Evolutionary conservation across 225 moss, liverwort and hornwort species (phyloP).

Genomic region (Pseudoscleropodium purum): DNA sequence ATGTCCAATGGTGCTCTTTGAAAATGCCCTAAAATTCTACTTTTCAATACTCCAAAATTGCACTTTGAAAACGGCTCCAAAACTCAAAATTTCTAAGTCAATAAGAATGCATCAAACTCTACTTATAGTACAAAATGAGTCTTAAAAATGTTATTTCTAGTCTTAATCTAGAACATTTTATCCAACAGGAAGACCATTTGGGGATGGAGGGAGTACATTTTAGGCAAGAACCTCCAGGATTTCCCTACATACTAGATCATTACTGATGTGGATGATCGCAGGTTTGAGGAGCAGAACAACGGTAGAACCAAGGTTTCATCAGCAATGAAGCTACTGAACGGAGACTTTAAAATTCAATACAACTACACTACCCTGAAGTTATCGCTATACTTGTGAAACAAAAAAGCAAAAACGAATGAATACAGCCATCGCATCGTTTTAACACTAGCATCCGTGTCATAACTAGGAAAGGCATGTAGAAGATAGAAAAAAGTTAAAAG

Average conservation of each 20-base stretch:
- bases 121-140: too few relatives aligned
- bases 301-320: neutral
- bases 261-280: neutral
- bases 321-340: neutral
- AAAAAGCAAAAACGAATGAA: neutral
- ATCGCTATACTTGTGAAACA: neutral
- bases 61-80: too few relatives aligned
- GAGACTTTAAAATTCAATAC: neutral
- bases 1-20: too few relatives aligned
- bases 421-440: too few relatives aligned
- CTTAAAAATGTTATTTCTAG: too few relatives aligned
- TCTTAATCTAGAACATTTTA: too few relatives aligned
- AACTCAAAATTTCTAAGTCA: too few relatives aligned
- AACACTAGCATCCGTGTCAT: neutral
- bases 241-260: neutral
- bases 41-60: too few relatives aligned
- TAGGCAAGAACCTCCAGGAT: neutral
- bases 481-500: neutral
- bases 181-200: too few relatives aligned
- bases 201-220: neutral
- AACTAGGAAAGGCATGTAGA: neutral
- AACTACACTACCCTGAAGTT: neutral
- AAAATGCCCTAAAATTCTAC: too few relatives aligned
- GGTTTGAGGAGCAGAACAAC: neutral
- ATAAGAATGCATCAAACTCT: too few relatives aligned